Percentiles rank a stretch among this genome's conserved stretches.
Evolutionary conservation across 495 filamentous ascomycete species (phyloP).

Genomic region (Aspergillus biplanus): DNA sequence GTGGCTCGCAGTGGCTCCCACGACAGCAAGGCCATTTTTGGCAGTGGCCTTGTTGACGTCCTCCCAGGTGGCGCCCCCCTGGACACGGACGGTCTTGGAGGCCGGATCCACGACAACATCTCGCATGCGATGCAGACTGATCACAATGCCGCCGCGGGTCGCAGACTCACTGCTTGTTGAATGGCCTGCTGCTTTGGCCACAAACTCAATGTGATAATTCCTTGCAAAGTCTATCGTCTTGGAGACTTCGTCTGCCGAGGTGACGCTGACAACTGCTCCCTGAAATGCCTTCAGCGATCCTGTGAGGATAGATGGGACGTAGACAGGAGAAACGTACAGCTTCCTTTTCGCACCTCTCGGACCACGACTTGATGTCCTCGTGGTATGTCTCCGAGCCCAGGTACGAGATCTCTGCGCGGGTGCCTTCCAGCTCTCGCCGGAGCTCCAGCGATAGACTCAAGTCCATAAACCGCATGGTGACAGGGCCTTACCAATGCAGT

Average conservation of each 20-base stretch:
- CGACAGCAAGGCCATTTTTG: conserved; percentile 48
- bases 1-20: conserved; percentile 55
- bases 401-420: conserved; percentile 9
- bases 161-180: conserved; percentile 23
- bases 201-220: conserved; percentile 22
- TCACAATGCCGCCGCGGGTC: conserved; percentile 43
- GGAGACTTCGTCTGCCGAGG: conserved; percentile 21
- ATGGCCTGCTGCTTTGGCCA: conserved; percentile 22
- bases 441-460: conserved; percentile 1
- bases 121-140: conserved; percentile 51
- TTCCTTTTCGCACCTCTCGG: conserved; percentile 23
- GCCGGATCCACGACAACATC: conserved; percentile 44
- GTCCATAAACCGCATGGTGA: conserved; percentile 4
- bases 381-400: conserved; percentile 21
- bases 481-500: too few species aligned
- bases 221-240: conserved; percentile 24
- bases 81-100: conserved; percentile 41
- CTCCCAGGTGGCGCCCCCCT: conserved; percentile 54
- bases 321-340: conserved; percentile 16
- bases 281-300: not conserved
- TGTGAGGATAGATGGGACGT: not conserved
- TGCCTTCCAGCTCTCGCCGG: conserved; percentile 12
- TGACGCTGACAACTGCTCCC: conserved; percentile 29
- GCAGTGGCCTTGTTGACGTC: conserved; percentile 53
- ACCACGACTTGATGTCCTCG: conserved; percentile 24